Percentiles rank a stretch among this genome's conserved stretches.
phyloP scores from a whole-genome alignment of 2,329 filamentous ascomycete species.

The Alternaria sp. region DNA sequence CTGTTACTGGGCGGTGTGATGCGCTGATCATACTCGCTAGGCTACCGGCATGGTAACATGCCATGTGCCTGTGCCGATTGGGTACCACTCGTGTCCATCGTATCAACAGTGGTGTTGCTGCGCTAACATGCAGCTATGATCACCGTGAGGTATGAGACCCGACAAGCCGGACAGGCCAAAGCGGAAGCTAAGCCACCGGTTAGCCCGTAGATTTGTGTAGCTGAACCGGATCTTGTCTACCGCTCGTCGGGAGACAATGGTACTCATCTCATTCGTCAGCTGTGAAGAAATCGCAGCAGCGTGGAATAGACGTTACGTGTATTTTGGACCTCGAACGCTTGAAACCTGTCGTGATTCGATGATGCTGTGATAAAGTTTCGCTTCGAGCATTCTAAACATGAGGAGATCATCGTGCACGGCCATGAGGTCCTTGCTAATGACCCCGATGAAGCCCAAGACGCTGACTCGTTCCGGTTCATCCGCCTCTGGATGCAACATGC shows the following conservation, averaged over 20 bases:
- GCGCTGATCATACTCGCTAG: constrained; percentile 18
- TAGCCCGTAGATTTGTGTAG: constrained; percentile 18
- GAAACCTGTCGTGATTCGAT: constrained; percentile 10
- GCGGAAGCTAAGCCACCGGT: constrained; percentile 19
- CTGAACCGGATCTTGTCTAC: constrained; percentile 14
- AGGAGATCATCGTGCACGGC: constrained; percentile 14
- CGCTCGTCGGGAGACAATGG: constrained; percentile 17
- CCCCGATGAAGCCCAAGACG: constrained; percentile 11
- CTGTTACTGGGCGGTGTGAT: constrained; percentile 20
- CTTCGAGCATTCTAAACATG: constrained; percentile 14
- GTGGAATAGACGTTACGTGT: constrained; percentile 1
- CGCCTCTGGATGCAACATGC: constrained; percentile 8
- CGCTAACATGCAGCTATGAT: constrained; percentile 25
- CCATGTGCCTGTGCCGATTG: constrained; percentile 15
- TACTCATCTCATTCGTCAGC: constrained; percentile 24
- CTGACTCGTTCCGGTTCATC: constrained; percentile 23
- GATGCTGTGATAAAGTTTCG: constrained; percentile 14
- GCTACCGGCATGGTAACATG: constrained; percentile 14
- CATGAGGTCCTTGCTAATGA: constrained; percentile 6
- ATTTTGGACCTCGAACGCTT: constrained; percentile 5
- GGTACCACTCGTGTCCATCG: constrained; percentile 11
- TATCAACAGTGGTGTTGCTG: constrained; percentile 18
- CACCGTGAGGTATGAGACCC: constrained; percentile 23
- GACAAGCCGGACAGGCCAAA: constrained; percentile 23
- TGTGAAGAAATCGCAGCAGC: constrained; percentile 4